Percentiles rank a stretch among this genome's conserved stretches.
These are phyloP conservation scores for Cytospora chrysosperma DNA, from an alignment of 2,329 filamentous ascomycete genomes.

Conservation along the genomic window DNA sequence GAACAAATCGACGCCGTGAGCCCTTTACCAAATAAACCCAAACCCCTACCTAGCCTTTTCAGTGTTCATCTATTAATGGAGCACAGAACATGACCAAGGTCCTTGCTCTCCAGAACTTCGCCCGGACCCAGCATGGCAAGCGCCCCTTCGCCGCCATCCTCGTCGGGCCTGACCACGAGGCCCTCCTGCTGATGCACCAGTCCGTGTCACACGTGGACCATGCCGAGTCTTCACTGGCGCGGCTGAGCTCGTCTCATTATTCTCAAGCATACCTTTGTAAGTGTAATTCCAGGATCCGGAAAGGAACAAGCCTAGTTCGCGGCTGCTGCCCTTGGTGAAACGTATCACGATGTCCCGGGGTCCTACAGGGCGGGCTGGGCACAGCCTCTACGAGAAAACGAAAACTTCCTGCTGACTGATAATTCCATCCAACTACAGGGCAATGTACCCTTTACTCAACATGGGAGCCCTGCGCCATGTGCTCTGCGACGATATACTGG, in stretches of 20 bases:
- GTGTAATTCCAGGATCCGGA: too few relatives aligned
- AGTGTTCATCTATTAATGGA: too few relatives aligned
- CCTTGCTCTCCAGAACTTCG: conserved; percentile 11
- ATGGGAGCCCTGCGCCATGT: conserved; percentile 58
- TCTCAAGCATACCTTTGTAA: conserved; percentile 45
- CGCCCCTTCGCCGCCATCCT: conserved; percentile 41
- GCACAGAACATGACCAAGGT: conserved; percentile 18
- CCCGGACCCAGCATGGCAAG: conserved; percentile 18
- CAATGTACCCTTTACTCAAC: conserved; percentile 50
- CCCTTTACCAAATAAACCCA: too few relatives aligned
- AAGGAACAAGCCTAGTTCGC: background rate
- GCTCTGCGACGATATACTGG: conserved; percentile 41
- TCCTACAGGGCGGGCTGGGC: too few relatives aligned
- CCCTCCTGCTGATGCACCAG: conserved; percentile 47
- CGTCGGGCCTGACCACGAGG: conserved; percentile 49
- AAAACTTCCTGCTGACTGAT: too few relatives aligned
- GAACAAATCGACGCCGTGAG: conserved; percentile 17
- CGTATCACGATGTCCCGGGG: background rate
- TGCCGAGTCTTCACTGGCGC: conserved; percentile 49
- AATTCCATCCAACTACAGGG: background rate
- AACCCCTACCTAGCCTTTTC: too few relatives aligned
- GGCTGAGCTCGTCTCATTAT: conserved; percentile 48
- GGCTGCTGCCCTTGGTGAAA: background rate
- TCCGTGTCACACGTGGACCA: conserved; percentile 54
- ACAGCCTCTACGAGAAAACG: too few relatives aligned